Evolutionary conservation across 805 yeast species (phyloP).

Genomic region (Ogataea corticis): DNA sequence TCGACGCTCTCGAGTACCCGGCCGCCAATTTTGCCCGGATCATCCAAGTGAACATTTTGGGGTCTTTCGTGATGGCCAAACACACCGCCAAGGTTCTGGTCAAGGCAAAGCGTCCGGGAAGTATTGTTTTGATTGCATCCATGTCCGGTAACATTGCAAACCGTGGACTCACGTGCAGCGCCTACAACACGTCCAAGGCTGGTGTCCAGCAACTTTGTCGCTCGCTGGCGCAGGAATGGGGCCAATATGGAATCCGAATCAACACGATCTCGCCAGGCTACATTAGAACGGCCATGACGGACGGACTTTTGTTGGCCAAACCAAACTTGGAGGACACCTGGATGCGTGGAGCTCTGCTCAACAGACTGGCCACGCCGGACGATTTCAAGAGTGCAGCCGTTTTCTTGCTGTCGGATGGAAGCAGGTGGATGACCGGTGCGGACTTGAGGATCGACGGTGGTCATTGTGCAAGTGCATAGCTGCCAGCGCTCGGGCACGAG

Average conservation of each 20-base stretch:
- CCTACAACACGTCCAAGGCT: slow-evolving; percentile 49
- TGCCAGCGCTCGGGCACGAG: too few relatives aligned
- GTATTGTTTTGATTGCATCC: slow-evolving; percentile 53
- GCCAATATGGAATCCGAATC: slow-evolving; percentile 51
- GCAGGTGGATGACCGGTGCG: slow-evolving; percentile 20
- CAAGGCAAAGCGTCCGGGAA: slow-evolving; percentile 33
- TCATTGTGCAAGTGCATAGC: slow-evolving; percentile 36
- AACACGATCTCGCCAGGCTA: slow-evolving; percentile 53
- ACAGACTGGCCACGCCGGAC: slow-evolving; percentile 18
- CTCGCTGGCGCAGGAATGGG: slow-evolving; percentile 49
- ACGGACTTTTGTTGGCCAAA: slow-evolving; percentile 42
- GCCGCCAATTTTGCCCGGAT: slow-evolving; percentile 13
- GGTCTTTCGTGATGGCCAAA: slow-evolving; percentile 22
- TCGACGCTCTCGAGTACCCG: slow-evolving; percentile 20
- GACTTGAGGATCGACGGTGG: slow-evolving; percentile 21
- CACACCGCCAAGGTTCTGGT: slow-evolving; percentile 17
- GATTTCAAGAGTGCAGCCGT: slow-evolving; percentile 21
- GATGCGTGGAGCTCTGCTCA: slow-evolving; percentile 22
- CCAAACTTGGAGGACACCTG: slow-evolving; percentile 16
- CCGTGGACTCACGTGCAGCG: slow-evolving; percentile 50
- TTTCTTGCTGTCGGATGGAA: slow-evolving; percentile 19
- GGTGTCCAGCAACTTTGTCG: slow-evolving; percentile 46
- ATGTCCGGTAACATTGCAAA: slow-evolving; percentile 54
- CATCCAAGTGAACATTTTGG: slow-evolving; percentile 16
- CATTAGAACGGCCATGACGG: slow-evolving; percentile 45